Evolutionary conservation across 352 stramenopile species (phyloP).

Genomic region (Chrysophaeum taylorii): DNA sequence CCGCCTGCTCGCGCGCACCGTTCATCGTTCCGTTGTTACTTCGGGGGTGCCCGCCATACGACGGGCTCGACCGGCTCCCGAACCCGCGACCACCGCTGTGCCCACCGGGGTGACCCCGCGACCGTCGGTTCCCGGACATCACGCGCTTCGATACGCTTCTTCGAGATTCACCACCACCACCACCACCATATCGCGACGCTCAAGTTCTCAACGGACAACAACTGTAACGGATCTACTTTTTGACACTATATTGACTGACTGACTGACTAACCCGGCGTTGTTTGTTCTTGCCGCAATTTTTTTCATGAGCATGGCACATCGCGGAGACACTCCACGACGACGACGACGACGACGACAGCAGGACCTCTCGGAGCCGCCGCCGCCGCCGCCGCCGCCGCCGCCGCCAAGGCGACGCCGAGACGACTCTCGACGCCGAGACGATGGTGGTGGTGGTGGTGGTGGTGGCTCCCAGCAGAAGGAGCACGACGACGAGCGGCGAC

Average conservation of each 20-base stretch:
- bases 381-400: too few relatives aligned
- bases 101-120: neutral
- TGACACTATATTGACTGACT: neutral
- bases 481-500: too few relatives aligned
- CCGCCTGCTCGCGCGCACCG: neutral
- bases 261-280: neutral
- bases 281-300: too few relatives aligned
- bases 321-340: too few relatives aligned
- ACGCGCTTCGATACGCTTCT: neutral
- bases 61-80: neutral
- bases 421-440: too few relatives aligned
- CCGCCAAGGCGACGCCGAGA: too few relatives aligned
- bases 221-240: neutral
- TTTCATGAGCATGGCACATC: too few relatives aligned
- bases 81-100: neutral
- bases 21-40: neutral
- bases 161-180: neutral
- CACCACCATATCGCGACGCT: neutral
- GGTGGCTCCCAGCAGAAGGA: too few relatives aligned
- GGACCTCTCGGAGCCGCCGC: too few relatives aligned
- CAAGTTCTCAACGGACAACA: neutral
- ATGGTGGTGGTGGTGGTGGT: too few relatives aligned
- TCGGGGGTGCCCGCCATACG: neutral
- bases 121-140: neutral
- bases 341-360: too few relatives aligned